Conservation (phyloP, 2,329 filamentous ascomycete genomes). For the Ophiosphaerella herpotricha region DNA sequence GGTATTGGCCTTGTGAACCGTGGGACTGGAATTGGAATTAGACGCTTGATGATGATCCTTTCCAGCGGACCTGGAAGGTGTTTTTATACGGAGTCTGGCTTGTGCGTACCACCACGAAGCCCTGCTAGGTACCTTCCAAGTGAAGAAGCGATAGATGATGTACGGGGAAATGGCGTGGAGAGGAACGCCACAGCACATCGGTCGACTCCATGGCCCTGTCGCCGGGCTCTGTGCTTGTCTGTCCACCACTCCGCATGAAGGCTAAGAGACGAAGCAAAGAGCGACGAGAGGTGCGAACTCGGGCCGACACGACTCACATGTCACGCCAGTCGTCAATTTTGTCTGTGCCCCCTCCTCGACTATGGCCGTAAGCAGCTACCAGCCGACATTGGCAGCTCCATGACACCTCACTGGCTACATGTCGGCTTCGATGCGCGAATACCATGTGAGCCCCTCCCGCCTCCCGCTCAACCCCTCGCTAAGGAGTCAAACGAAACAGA, state of each 20-base stretch:
- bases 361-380: not conserved
- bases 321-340: not conserved
- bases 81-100: slow-evolving; percentile 26
- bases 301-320: slow-evolving; percentile 15
- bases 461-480: slow-evolving; percentile 15
- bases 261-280: not conserved
- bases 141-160: slow-evolving; percentile 17
- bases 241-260: slow-evolving; percentile 7
- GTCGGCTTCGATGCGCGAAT: slow-evolving; percentile 11
- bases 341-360: slow-evolving; percentile 2
- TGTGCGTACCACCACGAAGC: slow-evolving; percentile 12
- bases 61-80: slow-evolving; percentile 13
- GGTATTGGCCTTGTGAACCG: slow-evolving; percentile 12
- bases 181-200: slow-evolving; percentile 18
- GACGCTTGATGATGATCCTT: slow-evolving; percentile 18
- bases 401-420: slow-evolving; percentile 20
- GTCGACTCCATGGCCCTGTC: slow-evolving; percentile 13
- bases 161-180: slow-evolving; percentile 30
- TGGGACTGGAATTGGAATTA: slow-evolving; percentile 19
- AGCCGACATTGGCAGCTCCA: not conserved
- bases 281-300: slow-evolving; percentile 15
- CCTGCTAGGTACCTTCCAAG: slow-evolving; percentile 19
- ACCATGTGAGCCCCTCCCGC: slow-evolving; percentile 1
- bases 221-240: slow-evolving; percentile 9
- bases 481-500: slow-evolving; percentile 1